Evolutionary conservation across 148 eudicot genomes (phyloP).

Genomic region (Oxyria digyna): DNA sequence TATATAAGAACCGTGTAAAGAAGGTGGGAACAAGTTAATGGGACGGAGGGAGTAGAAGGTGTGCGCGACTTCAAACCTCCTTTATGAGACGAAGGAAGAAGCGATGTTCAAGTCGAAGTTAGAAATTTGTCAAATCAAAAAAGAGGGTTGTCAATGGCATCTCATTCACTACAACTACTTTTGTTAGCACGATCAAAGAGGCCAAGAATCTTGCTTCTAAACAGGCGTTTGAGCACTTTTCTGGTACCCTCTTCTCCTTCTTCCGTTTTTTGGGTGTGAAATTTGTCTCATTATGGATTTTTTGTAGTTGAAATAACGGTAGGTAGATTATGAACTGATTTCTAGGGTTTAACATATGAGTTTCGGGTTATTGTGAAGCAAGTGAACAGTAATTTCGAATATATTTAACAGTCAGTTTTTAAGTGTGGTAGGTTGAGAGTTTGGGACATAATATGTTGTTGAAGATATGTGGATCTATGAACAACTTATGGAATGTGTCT

Average conservation of each 20-base stretch:
- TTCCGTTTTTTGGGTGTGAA: neutral
- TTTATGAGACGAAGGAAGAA: no score
- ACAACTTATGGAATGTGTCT: neutral
- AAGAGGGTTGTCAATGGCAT: conserved; percentile 26
- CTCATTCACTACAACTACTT: conserved; percentile 14
- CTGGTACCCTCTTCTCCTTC: conserved; percentile 5
- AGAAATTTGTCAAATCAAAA: no score
- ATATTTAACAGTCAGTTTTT: no score
- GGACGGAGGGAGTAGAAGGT: no score
- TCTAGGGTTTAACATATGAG: neutral
- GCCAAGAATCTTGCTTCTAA: conserved; percentile 33
- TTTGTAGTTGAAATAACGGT: neutral
- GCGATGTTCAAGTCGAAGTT: no score
- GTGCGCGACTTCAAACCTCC: no score
- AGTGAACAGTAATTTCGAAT: no score
- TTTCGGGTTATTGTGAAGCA: neutral
- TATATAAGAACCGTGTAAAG: no score
- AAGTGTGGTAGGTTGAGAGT: no score
- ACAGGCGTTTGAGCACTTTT: conserved; percentile 22
- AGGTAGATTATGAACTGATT: neutral
- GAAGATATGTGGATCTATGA: neutral
- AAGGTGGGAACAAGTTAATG: no score
- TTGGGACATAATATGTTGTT: no score
- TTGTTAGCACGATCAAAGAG: conserved; percentile 19
- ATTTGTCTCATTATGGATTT: no score